Base-by-base conservation (phyloP, 176 grass and related monocot genomes). In the Avena sativa region DNA sequence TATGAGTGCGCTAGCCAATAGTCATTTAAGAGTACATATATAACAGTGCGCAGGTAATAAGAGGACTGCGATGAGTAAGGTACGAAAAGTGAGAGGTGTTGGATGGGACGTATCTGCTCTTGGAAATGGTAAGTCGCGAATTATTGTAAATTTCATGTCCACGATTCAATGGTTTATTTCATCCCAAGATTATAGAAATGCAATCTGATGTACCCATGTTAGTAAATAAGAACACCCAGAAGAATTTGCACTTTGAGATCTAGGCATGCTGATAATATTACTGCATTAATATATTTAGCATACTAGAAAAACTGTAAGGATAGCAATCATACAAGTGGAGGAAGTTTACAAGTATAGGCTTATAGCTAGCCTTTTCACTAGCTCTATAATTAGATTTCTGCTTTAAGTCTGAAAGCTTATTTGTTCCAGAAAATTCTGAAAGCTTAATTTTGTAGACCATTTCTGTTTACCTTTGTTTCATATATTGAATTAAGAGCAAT, bases 1-100 rank as follows among this genome's bases (percentile, higher is more conserved):
- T 69, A 82, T 78, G 34, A 16, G 48, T 47, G 2, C 10, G 15
- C 51, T 77, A 46, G 53, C 15, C 14, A 51, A 11, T 63, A 76
- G 48, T 62, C 25, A 76, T 52, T 51, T 83, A 78, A 47, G 64
- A 58, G 21, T 80, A 28, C 8, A 2, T 73, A 44, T 72, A 68
- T 92, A 69, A 59, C 64, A 99, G 97, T 99, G 97, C 82, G 97
- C 97, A 60, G 97, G 97, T 86, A 99, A 99, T 72, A 94, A 89
- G 85, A 93, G 97, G 69, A 99, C 97, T 13, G 97, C 89, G 19
- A 99, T 99, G 97, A 99, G 97, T 89, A 91, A 89, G 56, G 83
- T 89, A 57, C 84, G 84, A 9, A 99, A 90, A 62, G 97, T 99
- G 71, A 92, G 89, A 87, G 97, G 97, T 85, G 97, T 99, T 93